phyloP scores from a whole-genome alignment of 805 yeast species.

The Candida maesae region DNA sequence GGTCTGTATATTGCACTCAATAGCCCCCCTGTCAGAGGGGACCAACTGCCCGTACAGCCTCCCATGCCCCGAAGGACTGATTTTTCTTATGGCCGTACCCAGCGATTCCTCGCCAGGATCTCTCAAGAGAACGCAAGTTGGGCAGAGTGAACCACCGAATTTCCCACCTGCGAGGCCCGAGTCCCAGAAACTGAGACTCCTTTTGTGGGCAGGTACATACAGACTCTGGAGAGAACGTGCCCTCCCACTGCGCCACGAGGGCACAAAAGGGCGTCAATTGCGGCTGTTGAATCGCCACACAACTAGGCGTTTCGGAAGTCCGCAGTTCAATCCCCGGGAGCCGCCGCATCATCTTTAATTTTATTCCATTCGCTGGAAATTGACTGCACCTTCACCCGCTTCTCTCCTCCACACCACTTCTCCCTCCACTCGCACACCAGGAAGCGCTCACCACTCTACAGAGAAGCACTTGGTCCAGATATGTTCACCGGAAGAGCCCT shows the following conservation, averaged over 20 bases:
- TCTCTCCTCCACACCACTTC: too few species aligned
- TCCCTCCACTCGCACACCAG: too few species aligned
- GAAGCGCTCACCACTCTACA: too few species aligned
- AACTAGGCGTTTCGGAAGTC: background rate
- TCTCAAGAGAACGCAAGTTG: slow-evolving; percentile 48
- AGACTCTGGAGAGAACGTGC: slow-evolving; percentile 24
- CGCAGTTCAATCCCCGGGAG: slow-evolving; percentile 7
- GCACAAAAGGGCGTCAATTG: slow-evolving; percentile 5
- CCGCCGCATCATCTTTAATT: too few species aligned
- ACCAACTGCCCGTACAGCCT: slow-evolving; percentile 58
- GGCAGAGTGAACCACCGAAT: slow-evolving; percentile 61
- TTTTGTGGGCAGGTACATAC: slow-evolving; percentile 31
- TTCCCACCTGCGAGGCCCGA: slow-evolving; percentile 45
- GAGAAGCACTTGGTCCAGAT: too few species aligned
- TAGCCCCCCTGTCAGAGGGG: slow-evolving; percentile 35
- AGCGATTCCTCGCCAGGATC: slow-evolving; percentile 54
- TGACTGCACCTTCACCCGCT: too few species aligned
- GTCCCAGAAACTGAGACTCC: slow-evolving; percentile 2
- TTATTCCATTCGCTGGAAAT: too few species aligned
- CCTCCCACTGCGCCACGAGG: slow-evolving; percentile 26
- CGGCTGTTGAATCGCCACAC: background rate
- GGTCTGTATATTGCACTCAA: slow-evolving; percentile 62
- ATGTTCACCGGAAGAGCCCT: too few species aligned
- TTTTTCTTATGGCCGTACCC: slow-evolving; percentile 58
- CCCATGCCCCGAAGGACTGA: slow-evolving; percentile 35